Percentiles rank a stretch among this genome's conserved stretches.
These are phyloP conservation scores for Beauveria caledonica DNA, from an alignment of 2,329 filamentous ascomycete species.

Conservation along the genomic window DNA sequence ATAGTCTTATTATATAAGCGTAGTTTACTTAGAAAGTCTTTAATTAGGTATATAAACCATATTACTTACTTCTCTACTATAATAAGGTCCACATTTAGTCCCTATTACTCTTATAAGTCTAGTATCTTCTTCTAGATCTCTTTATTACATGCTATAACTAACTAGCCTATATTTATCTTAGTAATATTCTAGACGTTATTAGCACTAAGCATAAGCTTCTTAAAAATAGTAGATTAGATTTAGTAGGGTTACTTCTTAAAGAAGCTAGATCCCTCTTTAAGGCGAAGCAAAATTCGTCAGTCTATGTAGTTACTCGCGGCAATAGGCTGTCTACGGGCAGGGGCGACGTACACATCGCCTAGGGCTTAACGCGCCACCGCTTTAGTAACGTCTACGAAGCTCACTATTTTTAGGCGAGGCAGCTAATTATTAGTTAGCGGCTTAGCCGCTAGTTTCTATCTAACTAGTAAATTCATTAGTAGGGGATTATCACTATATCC, in stretches of 20 bases:
- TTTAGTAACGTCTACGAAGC: not conserved
- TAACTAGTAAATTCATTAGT: not conserved
- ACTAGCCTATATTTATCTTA: not conserved
- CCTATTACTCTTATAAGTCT: not conserved
- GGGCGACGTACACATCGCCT: not conserved
- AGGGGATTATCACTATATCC: not conserved
- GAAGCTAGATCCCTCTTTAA: not conserved
- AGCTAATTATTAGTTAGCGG: not conserved
- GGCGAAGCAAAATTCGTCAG: not conserved
- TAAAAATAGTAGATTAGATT: not conserved
- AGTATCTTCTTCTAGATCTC: not conserved
- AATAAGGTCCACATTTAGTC: not conserved
- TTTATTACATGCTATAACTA: not conserved
- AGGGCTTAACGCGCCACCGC: not conserved
- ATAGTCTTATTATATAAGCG: not conserved
- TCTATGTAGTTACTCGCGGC: not conserved
- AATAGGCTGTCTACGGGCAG: not conserved
- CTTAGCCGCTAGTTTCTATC: not conserved
- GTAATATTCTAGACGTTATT: not conserved
- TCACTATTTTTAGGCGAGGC: not conserved
- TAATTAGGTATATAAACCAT: not conserved
- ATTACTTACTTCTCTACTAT: not conserved
- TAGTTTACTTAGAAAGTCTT: constrained; percentile 1
- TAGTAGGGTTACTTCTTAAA: not conserved
- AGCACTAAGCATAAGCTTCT: not conserved